Percentiles rank a stretch among this genome's conserved stretches.
Conservation (phyloP, 106 monocot genomes). For the Dactylorhiza incarnata region DNA sequence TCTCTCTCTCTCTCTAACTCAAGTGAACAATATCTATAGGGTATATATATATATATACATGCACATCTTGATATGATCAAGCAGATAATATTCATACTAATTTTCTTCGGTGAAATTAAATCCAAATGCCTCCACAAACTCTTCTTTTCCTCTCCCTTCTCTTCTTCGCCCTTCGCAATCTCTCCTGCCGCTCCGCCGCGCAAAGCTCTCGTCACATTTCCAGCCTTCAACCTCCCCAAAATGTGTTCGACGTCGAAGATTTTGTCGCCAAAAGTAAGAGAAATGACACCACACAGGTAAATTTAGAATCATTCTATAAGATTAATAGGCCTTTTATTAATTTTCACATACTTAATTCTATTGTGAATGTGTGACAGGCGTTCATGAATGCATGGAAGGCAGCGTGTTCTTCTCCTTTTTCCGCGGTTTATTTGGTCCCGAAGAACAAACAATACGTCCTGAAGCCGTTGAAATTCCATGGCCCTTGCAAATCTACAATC, state of each 20-base stretch:
- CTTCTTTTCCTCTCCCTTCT: slow-evolving; percentile 4
- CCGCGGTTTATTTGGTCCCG: slow-evolving; percentile 22
- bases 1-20: background rate
- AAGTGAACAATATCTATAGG: background rate
- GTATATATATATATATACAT: slow-evolving; percentile 1
- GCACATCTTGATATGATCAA: background rate
- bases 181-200: too few relatives aligned
- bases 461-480: slow-evolving; percentile 53
- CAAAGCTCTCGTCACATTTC: background rate
- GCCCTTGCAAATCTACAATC: slow-evolving; percentile 67
- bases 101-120: too few relatives aligned
- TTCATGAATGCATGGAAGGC: slow-evolving; percentile 29
- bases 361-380: too few relatives aligned
- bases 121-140: background rate
- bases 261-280: slow-evolving; percentile 10
- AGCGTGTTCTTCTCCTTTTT: slow-evolving; percentile 14
- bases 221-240: background rate
- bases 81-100: too few relatives aligned
- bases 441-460: slow-evolving; percentile 29
- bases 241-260: slow-evolving; percentile 7
- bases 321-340: background rate
- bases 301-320: too few relatives aligned
- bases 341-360: too few relatives aligned
- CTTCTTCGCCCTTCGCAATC: background rate
- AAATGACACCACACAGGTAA: slow-evolving; percentile 11